Evolutionary conservation across 768 basidiomycete genomes (phyloP).

Genomic region (Rossbeevera mucosa): DNA sequence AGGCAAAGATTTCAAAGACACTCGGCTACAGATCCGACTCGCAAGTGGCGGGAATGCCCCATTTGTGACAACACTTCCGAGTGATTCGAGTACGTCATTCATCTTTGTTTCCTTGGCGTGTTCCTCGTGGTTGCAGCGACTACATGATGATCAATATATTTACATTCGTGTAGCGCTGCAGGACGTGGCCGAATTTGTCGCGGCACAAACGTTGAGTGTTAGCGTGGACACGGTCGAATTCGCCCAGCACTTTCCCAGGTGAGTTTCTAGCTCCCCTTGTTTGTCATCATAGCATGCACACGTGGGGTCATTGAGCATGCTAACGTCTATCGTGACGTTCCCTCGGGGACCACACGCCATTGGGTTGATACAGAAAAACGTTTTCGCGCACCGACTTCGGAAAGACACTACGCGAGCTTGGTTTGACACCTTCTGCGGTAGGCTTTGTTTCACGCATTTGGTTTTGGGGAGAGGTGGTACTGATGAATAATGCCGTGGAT

Average conservation of each 20-base stretch:
- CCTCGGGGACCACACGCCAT: too few species aligned
- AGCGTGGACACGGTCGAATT: constrained; percentile 77
- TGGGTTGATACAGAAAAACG: constrained; percentile 45
- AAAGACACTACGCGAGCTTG: constrained; percentile 78
- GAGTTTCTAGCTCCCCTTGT: constrained; percentile 16
- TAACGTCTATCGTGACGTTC: not conserved
- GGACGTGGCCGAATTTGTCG: constrained; percentile 85
- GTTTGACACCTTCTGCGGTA: constrained; percentile 84
- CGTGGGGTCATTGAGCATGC: not conserved
- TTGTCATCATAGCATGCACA: not conserved
- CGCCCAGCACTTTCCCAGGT: constrained; percentile 84
- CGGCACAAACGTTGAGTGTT: constrained; percentile 62
- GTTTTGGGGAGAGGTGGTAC: not conserved
- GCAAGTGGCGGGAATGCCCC: constrained; percentile 67
- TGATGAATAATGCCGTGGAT: constrained; percentile 4
- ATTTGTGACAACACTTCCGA: constrained; percentile 74
- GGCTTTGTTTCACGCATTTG: not conserved
- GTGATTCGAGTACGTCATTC: constrained; percentile 61
- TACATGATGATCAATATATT: not conserved
- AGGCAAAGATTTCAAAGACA: constrained; percentile 80
- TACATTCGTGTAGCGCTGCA: constrained; percentile 56
- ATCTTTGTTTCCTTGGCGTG: not conserved
- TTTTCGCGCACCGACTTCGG: constrained; percentile 70
- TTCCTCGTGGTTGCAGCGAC: not conserved
- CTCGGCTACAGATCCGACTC: constrained; percentile 86